Conservation (phyloP, 2,329 filamentous ascomycete species). For the Mariannaea elegans region DNA sequence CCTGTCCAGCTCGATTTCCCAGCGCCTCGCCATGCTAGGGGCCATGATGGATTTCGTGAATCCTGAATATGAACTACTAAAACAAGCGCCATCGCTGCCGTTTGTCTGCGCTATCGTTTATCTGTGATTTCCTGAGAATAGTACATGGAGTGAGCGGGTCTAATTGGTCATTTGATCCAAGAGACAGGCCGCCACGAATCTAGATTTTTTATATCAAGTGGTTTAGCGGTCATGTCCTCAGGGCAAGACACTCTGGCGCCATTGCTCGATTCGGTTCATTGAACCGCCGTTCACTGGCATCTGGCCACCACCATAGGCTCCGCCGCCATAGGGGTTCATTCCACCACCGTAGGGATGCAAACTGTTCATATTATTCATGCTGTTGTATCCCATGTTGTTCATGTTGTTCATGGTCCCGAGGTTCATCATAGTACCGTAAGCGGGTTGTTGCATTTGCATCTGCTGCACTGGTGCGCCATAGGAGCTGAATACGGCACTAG, state of each 20-base stretch:
- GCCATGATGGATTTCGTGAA: conserved; percentile 28
- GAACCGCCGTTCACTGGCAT: conserved; percentile 41
- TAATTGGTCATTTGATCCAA: background rate
- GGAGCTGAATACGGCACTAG: conserved; percentile 44
- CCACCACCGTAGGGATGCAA: conserved; percentile 34
- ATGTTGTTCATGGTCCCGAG: conserved; percentile 29
- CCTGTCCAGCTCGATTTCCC: conserved; percentile 25
- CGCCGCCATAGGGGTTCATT: conserved; percentile 42
- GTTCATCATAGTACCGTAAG: conserved; percentile 39
- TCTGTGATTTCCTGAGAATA: conserved; percentile 18
- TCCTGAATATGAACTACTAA: conserved; percentile 20
- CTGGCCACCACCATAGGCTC: conserved; percentile 36
- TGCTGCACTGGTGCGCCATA: conserved; percentile 42
- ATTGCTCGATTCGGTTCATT: conserved; percentile 52
- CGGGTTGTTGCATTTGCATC: conserved; percentile 32
- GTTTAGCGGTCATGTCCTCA: conserved; percentile 26
- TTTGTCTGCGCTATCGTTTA: conserved; percentile 17
- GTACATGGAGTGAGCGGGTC: conserved; percentile 9
- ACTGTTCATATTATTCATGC: conserved; percentile 30
- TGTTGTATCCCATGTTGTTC: conserved; percentile 34
- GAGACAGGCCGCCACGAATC: background rate
- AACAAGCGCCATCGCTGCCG: conserved; percentile 11
- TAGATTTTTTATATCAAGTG: background rate
- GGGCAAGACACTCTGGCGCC: conserved; percentile 52
- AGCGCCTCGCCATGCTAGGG: conserved; percentile 41